Base-by-base conservation (phyloP, 306 rosid species). In the Dalbergia oliveri region DNA sequence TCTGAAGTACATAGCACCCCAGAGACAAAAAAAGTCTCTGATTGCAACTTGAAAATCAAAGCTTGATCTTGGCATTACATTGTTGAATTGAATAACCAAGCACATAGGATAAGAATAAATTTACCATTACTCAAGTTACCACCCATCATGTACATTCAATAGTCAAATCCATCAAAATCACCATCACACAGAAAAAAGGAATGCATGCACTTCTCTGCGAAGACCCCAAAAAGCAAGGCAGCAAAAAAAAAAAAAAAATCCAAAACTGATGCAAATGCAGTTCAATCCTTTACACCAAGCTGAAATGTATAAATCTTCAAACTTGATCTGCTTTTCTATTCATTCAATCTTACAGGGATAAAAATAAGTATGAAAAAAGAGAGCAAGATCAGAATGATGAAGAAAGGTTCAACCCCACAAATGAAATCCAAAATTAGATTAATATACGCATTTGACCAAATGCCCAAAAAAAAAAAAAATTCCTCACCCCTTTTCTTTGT, bases 311-410 rank as follows among this genome's bases (percentile, higher is more conserved):
- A 60, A 75, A 66, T 45, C 31, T 79, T 41, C 41, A 75, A 14
- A 71, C 83, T 61, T 79, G n/a, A 71, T 79, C 75, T 35, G 54
- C 60, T 54, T 80, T 64, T 65, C 35, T 60, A 7, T 56, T 77
- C 66, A 49, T 23, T 39, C 49, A 67, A 75, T 60, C 56, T 8
- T 3, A 58, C 65, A 54, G 5, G 5, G 59, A 37, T 6, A 2
- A 33, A 64, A 59, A 35, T 15, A 70, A 26, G 16, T 26, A 26
- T 26, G 73, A 8, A 23, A 63, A 19, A 37, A 33, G 41, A 15
- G 60, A 65, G 12, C 76, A 85, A 67, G 76, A 85, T 63, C 82
- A 83, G 50, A 62, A 76, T 57, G n/a, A 72, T 15, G 69, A 45
- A 75, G 61, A 72, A 67, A 5, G 16, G 50, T 41, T 41, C 63